Evolutionary conservation across 495 filamentous ascomycete species (phyloP).

Genomic region (Parathielavia appendiculata): DNA sequence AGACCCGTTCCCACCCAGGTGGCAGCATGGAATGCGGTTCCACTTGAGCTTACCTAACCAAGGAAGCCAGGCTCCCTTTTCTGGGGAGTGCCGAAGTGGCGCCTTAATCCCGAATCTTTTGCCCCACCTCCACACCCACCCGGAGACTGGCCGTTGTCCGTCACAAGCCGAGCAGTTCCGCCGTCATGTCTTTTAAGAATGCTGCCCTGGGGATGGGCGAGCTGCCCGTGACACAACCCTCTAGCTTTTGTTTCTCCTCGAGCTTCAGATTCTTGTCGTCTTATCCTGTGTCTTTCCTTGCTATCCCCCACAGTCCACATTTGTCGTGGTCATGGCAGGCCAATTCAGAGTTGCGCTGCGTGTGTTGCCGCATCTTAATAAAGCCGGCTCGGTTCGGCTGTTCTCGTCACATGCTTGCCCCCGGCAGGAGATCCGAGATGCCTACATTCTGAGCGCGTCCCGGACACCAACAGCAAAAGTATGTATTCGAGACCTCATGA

Average conservation of each 20-base stretch:
- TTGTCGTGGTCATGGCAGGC: constrained; percentile 14
- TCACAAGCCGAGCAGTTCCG: constrained; percentile 35
- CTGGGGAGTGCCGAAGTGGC: constrained; percentile 15
- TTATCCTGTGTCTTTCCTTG: neutral
- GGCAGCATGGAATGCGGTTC: neutral
- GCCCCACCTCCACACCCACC: constrained; percentile 19
- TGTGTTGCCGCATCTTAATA: constrained; percentile 15
- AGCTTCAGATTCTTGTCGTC: neutral
- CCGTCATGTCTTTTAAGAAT: constrained; percentile 14
- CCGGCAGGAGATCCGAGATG: constrained; percentile 73
- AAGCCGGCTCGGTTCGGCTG: constrained; percentile 45
- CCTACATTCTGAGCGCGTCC: constrained; percentile 83
- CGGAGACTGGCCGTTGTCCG: constrained; percentile 22
- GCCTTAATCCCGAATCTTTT: neutral
- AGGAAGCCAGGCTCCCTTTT: constrained; percentile 11
- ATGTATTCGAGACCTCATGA: constrained; percentile 9
- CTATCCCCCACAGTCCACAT: neutral
- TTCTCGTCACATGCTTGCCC: constrained; percentile 59
- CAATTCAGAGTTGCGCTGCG: constrained; percentile 22
- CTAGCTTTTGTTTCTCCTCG: neutral
- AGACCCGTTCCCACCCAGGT: too few species aligned
- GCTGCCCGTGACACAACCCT: constrained; percentile 1
- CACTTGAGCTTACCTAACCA: constrained; percentile 10
- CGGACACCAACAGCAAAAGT: constrained; percentile 88
- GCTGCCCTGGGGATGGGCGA: constrained; percentile 16